Conservation (phyloP, 495 filamentous ascomycete genomes). For the Aspergillus incahuasiensis region DNA sequence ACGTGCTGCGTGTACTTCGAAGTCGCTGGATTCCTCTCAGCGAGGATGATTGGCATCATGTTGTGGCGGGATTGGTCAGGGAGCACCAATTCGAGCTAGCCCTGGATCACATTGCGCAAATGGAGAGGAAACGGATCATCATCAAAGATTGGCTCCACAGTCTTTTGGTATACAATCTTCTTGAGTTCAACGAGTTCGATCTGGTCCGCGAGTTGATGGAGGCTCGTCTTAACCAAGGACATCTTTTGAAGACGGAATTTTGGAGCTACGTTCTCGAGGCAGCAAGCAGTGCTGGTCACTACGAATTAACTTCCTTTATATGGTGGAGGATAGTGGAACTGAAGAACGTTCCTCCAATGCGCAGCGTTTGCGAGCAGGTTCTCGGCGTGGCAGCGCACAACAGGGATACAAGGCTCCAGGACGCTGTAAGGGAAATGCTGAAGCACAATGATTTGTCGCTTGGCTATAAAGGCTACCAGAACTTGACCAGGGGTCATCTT, state of each 20-base stretch:
- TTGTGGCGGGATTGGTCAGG: conserved; percentile 68
- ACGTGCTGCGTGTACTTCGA: conserved; percentile 61
- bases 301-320: conserved; percentile 56
- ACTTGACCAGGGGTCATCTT: conserved; percentile 64
- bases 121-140: conserved; percentile 51
- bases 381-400: conserved; percentile 63
- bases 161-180: conserved; percentile 65
- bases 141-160: conserved; percentile 71
- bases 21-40: conserved; percentile 64
- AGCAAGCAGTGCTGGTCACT: conserved; percentile 51
- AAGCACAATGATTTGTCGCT: conserved; percentile 47
- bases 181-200: conserved; percentile 65
- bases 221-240: conserved; percentile 43
- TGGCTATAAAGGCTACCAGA: conserved; percentile 67
- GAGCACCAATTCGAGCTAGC: conserved; percentile 81
- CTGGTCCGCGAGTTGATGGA: conserved; percentile 65
- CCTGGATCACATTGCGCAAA: conserved; percentile 63
- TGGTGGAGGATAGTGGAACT: conserved; percentile 56
- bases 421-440: conserved; percentile 35
- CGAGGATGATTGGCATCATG: conserved; percentile 58
- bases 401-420: conserved; percentile 57
- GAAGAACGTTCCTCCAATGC: conserved; percentile 59
- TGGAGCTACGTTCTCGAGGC: conserved; percentile 70
- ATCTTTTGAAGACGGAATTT: conserved; percentile 43
- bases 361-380: conserved; percentile 58